Evolutionary conservation across 2,329 filamentous ascomycete species (phyloP).

Genomic region (Fusarium zealandicum): DNA sequence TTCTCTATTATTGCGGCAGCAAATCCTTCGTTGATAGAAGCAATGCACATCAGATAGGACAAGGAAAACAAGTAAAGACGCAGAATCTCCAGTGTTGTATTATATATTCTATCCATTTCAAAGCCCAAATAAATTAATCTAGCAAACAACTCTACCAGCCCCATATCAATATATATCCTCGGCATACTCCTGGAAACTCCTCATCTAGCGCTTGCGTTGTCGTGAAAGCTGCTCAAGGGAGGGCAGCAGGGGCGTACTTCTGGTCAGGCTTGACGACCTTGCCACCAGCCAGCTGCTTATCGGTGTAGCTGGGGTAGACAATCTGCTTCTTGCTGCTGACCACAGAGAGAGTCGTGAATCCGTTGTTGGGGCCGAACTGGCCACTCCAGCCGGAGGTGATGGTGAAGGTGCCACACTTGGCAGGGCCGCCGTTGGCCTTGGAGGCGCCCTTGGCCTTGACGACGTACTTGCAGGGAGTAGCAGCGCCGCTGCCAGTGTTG

Average conservation of each 20-base stretch:
- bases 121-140: too few species aligned
- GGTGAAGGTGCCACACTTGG: slow-evolving; percentile 56
- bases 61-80: too few species aligned
- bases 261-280: slow-evolving; percentile 57
- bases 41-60: too few species aligned
- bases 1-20: too few species aligned
- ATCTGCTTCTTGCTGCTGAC: slow-evolving; percentile 53
- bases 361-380: slow-evolving; percentile 59
- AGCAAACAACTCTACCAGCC: too few species aligned
- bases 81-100: too few species aligned
- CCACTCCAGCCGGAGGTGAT: slow-evolving; percentile 62
- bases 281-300: slow-evolving; percentile 55
- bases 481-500: slow-evolving; percentile 52
- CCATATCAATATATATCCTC: too few species aligned
- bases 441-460: slow-evolving; percentile 47
- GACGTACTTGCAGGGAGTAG: slow-evolving; percentile 37
- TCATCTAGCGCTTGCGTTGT: not conserved
- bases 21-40: too few species aligned
- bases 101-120: too few species aligned
- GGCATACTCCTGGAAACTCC: too few species aligned
- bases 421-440: slow-evolving; percentile 48
- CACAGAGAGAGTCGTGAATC: slow-evolving; percentile 62
- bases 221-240: slow-evolving; percentile 13
- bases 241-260: slow-evolving; percentile 49
- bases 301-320: slow-evolving; percentile 60